These are phyloP conservation scores for Mycena chlorophos DNA, from an alignment of 768 basidiomycete species.

Conservation along the genomic window DNA sequence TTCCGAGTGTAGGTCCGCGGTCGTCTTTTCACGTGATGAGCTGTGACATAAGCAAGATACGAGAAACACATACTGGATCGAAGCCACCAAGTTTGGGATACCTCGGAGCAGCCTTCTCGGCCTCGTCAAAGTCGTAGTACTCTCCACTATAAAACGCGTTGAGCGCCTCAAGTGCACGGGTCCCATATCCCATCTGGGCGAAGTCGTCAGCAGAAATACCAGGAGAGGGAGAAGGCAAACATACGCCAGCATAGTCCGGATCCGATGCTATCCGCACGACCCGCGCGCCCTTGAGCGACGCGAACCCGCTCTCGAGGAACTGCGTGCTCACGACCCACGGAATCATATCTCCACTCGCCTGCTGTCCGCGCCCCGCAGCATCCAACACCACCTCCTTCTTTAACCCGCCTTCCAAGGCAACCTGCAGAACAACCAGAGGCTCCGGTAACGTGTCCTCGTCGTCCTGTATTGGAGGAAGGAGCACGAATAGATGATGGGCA, in stretches of 20 bases:
- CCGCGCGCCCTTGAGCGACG: slow-evolving; percentile 84
- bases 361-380: slow-evolving; percentile 76
- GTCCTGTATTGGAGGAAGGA: slow-evolving; percentile 88
- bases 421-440: slow-evolving; percentile 92
- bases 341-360: slow-evolving; percentile 94
- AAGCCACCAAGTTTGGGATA: slow-evolving; percentile 61
- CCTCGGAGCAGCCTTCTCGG: slow-evolving; percentile 45
- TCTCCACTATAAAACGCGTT: slow-evolving; percentile 94
- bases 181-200: slow-evolving; percentile 92
- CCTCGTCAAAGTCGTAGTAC: slow-evolving; percentile 83
- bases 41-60: background rate
- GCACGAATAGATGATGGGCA: slow-evolving; percentile 93
- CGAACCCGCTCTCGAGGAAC: slow-evolving; percentile 96
- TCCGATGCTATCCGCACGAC: slow-evolving; percentile 93
- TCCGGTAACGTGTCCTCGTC: slow-evolving; percentile 91
- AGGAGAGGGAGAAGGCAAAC: slow-evolving; percentile 28
- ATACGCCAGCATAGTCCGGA: slow-evolving; percentile 89
- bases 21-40: slow-evolving; percentile 25
- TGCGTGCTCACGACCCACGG: slow-evolving; percentile 95
- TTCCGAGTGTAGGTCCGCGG: slow-evolving; percentile 69
- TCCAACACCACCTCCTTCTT: slow-evolving; percentile 84
- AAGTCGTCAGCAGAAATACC: slow-evolving; percentile 3
- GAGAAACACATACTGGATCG: slow-evolving; percentile 37
- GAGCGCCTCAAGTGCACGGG: slow-evolving; percentile 80
- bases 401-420: slow-evolving; percentile 93